Percentiles rank a stretch among this genome's conserved stretches.
phyloP scores from a whole-genome alignment of 192 early-diverging fungal species.

The Gamsiella multidivaricata region DNA sequence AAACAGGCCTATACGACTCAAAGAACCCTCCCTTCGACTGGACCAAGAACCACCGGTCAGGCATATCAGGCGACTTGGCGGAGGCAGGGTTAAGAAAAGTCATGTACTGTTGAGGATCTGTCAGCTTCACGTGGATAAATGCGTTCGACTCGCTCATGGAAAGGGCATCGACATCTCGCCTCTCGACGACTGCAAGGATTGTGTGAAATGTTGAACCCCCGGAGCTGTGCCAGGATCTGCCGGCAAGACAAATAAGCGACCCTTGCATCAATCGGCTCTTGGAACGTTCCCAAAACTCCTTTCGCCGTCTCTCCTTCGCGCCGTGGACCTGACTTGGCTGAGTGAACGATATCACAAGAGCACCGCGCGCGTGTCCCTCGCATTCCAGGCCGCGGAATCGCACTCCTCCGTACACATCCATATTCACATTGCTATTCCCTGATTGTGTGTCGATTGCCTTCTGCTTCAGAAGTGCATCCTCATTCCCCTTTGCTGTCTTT shows the following conservation, averaged over 20 bases:
- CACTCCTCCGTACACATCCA: conserved; percentile 55
- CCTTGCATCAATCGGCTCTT: conserved; percentile 57
- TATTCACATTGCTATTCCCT: conserved; percentile 32
- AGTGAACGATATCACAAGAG: conserved; percentile 35
- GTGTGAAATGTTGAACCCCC: conserved; percentile 16
- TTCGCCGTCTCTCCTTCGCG: conserved; percentile 18
- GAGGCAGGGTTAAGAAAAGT: conserved; percentile 10
- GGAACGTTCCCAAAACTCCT: conserved; percentile 60
- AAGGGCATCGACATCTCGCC: conserved; percentile 40
- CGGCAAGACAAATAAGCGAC: conserved; percentile 55
- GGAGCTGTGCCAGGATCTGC: not conserved
- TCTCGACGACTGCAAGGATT: conserved; percentile 56
- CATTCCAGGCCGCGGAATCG: conserved; percentile 38
- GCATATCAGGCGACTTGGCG: not conserved
- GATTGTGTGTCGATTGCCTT: conserved; percentile 32
- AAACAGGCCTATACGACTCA: conserved; percentile 49
- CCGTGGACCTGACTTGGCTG: conserved; percentile 22
- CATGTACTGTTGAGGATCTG: conserved; percentile 33
- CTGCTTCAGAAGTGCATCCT: conserved; percentile 10
- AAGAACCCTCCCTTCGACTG: conserved; percentile 52
- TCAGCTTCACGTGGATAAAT: conserved; percentile 36
- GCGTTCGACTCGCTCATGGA: conserved; percentile 12
- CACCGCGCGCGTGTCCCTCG: conserved; percentile 24
- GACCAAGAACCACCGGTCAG: conserved; percentile 39
- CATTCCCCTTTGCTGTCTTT: conserved; percentile 10